phyloP scores from a whole-genome alignment of 2,329 filamentous ascomycete species.

The Colletotrichum orchidophilum region DNA sequence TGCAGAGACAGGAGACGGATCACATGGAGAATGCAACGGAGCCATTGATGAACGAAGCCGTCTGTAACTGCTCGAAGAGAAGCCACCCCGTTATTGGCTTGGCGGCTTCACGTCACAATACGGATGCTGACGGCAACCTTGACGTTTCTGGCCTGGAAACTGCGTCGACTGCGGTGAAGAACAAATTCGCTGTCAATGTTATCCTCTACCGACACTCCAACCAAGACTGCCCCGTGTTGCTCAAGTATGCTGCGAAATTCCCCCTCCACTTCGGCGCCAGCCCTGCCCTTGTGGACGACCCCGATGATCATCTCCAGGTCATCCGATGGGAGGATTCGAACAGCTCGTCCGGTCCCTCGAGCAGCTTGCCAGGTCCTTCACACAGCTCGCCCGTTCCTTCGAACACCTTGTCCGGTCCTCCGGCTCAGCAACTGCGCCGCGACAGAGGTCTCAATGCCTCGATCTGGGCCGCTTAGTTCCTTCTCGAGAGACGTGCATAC shows the following conservation, averaged over 20 bases:
- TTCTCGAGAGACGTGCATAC: background rate
- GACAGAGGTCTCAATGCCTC: conserved; percentile 7
- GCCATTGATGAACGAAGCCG: background rate
- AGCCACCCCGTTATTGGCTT: conserved; percentile 7
- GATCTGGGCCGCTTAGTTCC: background rate
- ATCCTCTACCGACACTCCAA: conserved; percentile 8
- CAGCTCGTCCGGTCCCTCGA: background rate
- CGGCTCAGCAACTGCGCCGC: background rate
- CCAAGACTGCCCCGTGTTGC: conserved; percentile 19
- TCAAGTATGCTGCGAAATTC: background rate
- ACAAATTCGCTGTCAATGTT: conserved; percentile 21
- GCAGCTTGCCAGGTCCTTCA: background rate
- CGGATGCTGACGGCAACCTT: background rate
- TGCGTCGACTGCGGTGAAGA: background rate
- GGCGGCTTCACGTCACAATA: background rate
- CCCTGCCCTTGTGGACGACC: background rate
- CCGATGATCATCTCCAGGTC: conserved; percentile 1
- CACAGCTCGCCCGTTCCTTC: background rate
- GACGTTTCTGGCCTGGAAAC: background rate
- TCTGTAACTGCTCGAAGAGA: conserved; percentile 11
- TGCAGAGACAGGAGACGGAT: background rate
- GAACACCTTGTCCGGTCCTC: background rate
- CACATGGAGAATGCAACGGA: background rate
- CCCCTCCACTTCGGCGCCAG: conserved; percentile 21
- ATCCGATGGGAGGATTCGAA: background rate